phyloP scores from a whole-genome alignment of 2,329 filamentous ascomycete species.

The Cladophialophora exuberans region DNA sequence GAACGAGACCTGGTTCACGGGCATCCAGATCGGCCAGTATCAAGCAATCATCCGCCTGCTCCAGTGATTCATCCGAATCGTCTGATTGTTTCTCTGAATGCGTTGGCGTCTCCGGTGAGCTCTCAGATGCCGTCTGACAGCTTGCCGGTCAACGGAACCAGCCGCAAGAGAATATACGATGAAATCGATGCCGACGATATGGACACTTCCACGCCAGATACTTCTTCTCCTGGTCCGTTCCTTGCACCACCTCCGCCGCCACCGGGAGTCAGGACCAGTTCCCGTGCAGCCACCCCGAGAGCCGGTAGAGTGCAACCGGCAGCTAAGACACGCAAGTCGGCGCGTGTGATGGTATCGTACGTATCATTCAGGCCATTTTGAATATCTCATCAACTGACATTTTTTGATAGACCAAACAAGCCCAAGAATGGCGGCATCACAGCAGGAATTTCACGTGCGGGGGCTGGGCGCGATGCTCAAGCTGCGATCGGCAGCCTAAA shows the following conservation, averaged over 20 bases:
- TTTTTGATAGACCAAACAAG: constrained; percentile 32
- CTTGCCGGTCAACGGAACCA: constrained; percentile 38
- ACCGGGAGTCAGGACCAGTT: constrained; percentile 57
- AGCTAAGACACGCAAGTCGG: constrained; percentile 64
- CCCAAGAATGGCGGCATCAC: constrained; percentile 33
- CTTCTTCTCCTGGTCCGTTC: constrained; percentile 34
- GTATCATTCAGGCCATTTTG: constrained; percentile 23
- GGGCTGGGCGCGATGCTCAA: constrained; percentile 25
- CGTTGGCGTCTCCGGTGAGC: constrained; percentile 40
- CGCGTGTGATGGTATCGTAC: constrained; percentile 69
- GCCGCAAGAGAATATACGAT: constrained; percentile 32
- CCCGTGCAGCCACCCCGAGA: constrained; percentile 40
- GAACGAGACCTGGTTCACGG: constrained; percentile 26
- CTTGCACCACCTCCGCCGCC: constrained; percentile 37
- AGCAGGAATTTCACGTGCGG: constrained; percentile 34
- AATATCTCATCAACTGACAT: constrained; percentile 15
- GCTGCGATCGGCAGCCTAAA: constrained; percentile 23
- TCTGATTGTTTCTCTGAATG: constrained; percentile 29
- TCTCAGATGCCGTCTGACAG: constrained; percentile 44
- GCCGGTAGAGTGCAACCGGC: constrained; percentile 44
- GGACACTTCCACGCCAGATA: constrained; percentile 34
- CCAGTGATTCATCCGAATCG: constrained; percentile 32
- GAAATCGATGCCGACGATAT: constrained; percentile 33
- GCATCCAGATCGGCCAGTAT: constrained; percentile 9
- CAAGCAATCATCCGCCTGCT: constrained; percentile 19